Base-by-base conservation (phyloP, 2,329 filamentous ascomycete species). In the Talaromyces sp. region DNA sequence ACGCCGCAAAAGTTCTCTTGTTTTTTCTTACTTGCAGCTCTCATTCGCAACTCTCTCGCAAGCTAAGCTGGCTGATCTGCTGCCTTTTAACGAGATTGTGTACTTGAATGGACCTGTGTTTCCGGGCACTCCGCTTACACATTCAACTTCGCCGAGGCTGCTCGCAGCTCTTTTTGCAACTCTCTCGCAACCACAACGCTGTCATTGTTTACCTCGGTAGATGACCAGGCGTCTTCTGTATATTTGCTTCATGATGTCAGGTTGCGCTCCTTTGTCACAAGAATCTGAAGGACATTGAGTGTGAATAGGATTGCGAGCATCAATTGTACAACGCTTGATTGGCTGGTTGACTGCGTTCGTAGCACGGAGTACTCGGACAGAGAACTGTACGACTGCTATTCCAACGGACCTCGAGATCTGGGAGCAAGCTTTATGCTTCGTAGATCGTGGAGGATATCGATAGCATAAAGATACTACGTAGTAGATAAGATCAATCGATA, bases 21-120 rank as follows among this genome's bases (percentile, higher is more conserved):
- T 52, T 33, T 8, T 11, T 11, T 54, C 5, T 11, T 11, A 21
- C n/a, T 54, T 14, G 31, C n/a, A 16, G 28, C 31, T 37, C 31
- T 40, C 31, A 16, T 40, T 63, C 57, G 61, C 55, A 58, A 58
- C 44, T 50, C 21, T 23, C 40, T 50, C 52, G 55, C 42, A 63
- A 59, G 52, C 28, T 52, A n/a, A 9, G 23, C 56, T 16, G 56
- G 16, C n/a, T n/a, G 40, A 44, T 18, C 39, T 9, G 39, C n/a
- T 42, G 21, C 42, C 8, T 12, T 21, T 25, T n/a, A n/a, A n/a
- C n/a, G 2, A 28, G 23, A 18, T 23, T 31, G n/a, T 23, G 12
- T 11, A 35, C 2, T 28, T 28, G 3, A 52, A 33, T 52, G 31
- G 50, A 35, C 21, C 50, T 54, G 11, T 54, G 28, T 21, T 52